Conservation (phyloP, 1,139 yeast genomes). For the Taiozyma sp. region DNA sequence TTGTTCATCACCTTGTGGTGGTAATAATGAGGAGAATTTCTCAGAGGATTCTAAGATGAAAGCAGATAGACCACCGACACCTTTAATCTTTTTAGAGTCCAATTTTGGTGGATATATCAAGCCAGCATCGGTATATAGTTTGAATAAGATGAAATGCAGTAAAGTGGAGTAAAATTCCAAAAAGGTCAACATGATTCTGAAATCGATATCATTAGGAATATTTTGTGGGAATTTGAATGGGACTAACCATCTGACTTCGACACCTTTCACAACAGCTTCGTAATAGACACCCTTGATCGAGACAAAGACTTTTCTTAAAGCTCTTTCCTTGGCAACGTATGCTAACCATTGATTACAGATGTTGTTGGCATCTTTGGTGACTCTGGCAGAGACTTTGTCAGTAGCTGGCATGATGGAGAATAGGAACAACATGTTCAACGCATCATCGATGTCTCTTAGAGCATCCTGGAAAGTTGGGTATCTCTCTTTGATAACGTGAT, state of each 20-base stretch:
- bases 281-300: conserved; percentile 97
- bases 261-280: conserved; percentile 86
- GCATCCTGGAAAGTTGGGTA: conserved; percentile 95
- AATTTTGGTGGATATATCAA: conserved; percentile 90
- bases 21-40: conserved; percentile 38
- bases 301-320: conserved; percentile 85
- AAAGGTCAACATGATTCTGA: conserved; percentile 95
- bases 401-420: conserved; percentile 96
- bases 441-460: conserved; percentile 89
- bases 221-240: conserved; percentile 97
- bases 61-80: conserved; percentile 75
- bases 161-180: conserved; percentile 93
- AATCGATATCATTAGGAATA: conserved; percentile 91
- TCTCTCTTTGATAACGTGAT: conserved; percentile 88
- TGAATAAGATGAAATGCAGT: conserved; percentile 80
- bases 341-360: conserved; percentile 96
- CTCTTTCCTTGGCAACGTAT: conserved; percentile 79
- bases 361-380: conserved; percentile 81
- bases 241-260: conserved; percentile 91
- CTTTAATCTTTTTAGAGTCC: conserved; percentile 67
- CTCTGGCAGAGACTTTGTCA: conserved; percentile 69
- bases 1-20: conserved; percentile 46
- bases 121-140: conserved; percentile 79
- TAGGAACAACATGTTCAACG: conserved; percentile 88
- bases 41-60: conserved; percentile 59